Conservation (phyloP, 139 green algal species). For the Asterochloris erici region DNA sequence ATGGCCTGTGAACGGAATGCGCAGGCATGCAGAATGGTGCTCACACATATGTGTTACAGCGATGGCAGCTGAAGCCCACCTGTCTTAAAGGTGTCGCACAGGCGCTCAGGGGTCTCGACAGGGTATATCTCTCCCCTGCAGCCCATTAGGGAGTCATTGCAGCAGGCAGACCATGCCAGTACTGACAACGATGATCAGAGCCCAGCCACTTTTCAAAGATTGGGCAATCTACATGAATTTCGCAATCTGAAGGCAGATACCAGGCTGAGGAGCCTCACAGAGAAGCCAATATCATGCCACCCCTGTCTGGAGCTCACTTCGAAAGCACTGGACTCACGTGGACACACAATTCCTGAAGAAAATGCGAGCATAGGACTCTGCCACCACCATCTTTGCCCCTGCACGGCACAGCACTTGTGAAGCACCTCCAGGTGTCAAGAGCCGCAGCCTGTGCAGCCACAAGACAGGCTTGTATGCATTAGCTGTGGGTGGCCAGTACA, state of each 20-base stretch:
- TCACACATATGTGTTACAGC: too few species aligned
- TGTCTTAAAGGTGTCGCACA: constrained; percentile 83
- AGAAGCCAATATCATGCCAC: background rate
- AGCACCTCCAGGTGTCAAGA: background rate
- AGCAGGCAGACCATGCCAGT: background rate
- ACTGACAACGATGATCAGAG: too few species aligned
- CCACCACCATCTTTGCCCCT: constrained; percentile 71
- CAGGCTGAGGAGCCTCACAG: background rate
- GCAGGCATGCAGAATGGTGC: too few species aligned
- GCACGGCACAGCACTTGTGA: background rate
- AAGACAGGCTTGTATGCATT: background rate
- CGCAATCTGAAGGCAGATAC: background rate
- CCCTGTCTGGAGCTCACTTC: background rate
- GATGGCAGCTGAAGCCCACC: constrained; percentile 20
- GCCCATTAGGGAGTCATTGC: background rate
- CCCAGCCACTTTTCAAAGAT: background rate
- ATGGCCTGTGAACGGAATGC: too few species aligned
- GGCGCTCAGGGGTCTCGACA: constrained; percentile 67
- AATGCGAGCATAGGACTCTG: constrained; percentile 92
- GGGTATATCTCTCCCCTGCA: constrained; percentile 87
- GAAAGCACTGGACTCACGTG: constrained; percentile 56
- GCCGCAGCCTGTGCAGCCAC: background rate
- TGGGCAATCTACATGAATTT: background rate
- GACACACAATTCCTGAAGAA: constrained; percentile 97
- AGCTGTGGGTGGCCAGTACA: background rate